Percentiles rank a stretch among this genome's conserved stretches.
phyloP scores from a whole-genome alignment of 352 stramenopile species.

The Globisporangium rhizosaccharum region DNA sequence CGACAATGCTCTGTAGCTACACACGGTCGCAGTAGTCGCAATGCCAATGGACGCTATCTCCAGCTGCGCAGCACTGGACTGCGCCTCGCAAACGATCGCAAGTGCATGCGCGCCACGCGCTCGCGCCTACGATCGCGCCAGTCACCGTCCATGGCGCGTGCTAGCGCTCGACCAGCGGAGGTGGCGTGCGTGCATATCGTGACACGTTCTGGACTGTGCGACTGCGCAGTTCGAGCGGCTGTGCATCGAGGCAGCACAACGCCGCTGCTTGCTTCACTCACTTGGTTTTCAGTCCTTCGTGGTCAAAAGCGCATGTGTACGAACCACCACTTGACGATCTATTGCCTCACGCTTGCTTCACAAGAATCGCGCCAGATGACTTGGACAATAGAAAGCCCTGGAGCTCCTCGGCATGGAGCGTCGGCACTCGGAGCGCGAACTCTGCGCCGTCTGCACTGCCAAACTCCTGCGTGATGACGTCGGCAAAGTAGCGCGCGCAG shows the following conservation, averaged over 20 bases:
- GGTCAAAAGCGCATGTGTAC: background rate
- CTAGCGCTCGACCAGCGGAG: background rate
- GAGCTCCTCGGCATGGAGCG: constrained; percentile 23
- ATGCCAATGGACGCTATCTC: background rate
- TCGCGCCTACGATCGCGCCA: background rate
- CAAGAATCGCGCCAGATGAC: constrained; percentile 34
- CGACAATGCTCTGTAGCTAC: too few species aligned
- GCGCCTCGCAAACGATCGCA: background rate
- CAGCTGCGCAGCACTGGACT: background rate
- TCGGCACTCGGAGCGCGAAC: constrained; percentile 44
- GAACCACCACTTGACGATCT: background rate
- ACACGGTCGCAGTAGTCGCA: too few species aligned
- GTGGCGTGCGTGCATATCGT: background rate
- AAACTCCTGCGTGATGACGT: constrained; percentile 38
- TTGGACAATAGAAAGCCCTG: constrained; percentile 32
- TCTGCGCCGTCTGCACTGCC: constrained; percentile 20
- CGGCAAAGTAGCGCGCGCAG: constrained; percentile 32
- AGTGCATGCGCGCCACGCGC: background rate
- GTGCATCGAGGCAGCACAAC: background rate
- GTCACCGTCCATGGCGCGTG: background rate
- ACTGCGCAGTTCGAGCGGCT: background rate
- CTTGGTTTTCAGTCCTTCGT: background rate
- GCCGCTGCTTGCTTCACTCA: too few species aligned
- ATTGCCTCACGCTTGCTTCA: constrained; percentile 1
- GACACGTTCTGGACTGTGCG: constrained; percentile 6